Percentiles rank a stretch among this genome's conserved stretches.
phyloP scores from a whole-genome alignment of 495 filamentous ascomycete genomes.

The Neurospora sublineolata region DNA sequence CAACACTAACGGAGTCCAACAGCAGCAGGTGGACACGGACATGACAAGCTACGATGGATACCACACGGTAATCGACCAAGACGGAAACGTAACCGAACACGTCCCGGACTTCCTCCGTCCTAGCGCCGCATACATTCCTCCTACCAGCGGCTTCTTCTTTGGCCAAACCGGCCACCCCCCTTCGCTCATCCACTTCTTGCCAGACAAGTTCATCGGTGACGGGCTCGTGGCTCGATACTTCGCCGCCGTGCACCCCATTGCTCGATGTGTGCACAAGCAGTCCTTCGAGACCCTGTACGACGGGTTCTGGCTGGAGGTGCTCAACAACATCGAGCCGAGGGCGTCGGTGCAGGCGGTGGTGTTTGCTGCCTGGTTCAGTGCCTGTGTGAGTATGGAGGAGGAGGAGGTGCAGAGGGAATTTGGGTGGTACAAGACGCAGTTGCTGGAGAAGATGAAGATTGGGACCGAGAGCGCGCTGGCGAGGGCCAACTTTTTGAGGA shows the following conservation, averaged over 20 bases:
- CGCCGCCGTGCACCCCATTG: conserved; percentile 52
- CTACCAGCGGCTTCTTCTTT: conserved; percentile 58
- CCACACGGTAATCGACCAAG: not conserved
- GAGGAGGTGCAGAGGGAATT: conserved; percentile 36
- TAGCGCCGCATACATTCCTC: conserved; percentile 42
- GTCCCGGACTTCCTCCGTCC: conserved; percentile 39
- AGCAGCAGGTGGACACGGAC: not conserved
- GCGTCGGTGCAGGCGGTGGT: conserved; percentile 55
- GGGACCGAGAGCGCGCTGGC: conserved; percentile 52
- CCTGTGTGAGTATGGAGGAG: conserved; percentile 51
- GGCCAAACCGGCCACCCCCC: conserved; percentile 36
- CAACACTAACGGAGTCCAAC: not conserved
- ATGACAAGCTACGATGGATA: not conserved
- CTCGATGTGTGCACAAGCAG: conserved; percentile 50
- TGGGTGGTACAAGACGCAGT: conserved; percentile 36
- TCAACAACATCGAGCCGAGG: conserved; percentile 42
- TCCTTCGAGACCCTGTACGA: conserved; percentile 52
- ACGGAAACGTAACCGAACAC: not conserved
- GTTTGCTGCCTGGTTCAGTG: conserved; percentile 56
- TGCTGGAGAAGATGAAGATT: conserved; percentile 49
- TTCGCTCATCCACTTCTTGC: conserved; percentile 45
- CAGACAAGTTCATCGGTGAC: conserved; percentile 37
- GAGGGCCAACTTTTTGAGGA: conserved; percentile 56
- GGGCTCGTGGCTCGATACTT: conserved; percentile 54
- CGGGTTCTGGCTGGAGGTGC: conserved; percentile 50